These are phyloP conservation scores for Cryptococcus sp. DNA, from an alignment of 1,284 basidiomycete species.

Conservation along the genomic window DNA sequence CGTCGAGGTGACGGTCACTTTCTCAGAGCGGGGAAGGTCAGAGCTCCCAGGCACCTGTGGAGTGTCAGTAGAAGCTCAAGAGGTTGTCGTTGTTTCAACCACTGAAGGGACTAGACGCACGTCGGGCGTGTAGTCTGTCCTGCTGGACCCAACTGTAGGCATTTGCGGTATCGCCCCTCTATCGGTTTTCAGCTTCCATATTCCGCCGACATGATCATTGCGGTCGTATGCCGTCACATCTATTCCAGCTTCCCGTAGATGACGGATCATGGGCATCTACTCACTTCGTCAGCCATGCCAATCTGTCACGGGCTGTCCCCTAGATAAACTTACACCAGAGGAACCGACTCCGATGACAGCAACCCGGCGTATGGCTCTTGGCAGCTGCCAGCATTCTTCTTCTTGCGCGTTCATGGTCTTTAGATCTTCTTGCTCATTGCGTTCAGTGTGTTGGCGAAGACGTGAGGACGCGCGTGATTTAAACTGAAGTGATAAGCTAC, in stretches of 20 bases:
- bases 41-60: no score
- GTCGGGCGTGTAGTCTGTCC: not conserved
- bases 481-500: no score
- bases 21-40: not conserved
- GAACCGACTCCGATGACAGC: conserved; percentile 23
- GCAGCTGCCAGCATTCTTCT: not conserved
- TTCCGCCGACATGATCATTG: not conserved
- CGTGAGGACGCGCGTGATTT: no score
- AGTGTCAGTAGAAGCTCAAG: no score
- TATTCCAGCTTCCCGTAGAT: not conserved
- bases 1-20: not conserved
- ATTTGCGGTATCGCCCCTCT: not conserved
- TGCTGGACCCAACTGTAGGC: not conserved
- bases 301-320: conserved; percentile 31
- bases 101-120: not conserved
- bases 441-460: no score
- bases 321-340: conserved; percentile 7
- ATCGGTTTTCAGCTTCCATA: not conserved
- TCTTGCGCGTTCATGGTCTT: no score
- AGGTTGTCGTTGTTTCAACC: not conserved
- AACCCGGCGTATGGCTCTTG: conserved; percentile 13
- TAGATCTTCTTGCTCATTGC: no score
- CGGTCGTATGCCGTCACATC: not conserved
- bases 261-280: conserved; percentile 1
- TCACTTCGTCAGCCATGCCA: not conserved